Conservation (phyloP, 2,329 filamentous ascomycete species). For the Penicillium janthinellum region DNA sequence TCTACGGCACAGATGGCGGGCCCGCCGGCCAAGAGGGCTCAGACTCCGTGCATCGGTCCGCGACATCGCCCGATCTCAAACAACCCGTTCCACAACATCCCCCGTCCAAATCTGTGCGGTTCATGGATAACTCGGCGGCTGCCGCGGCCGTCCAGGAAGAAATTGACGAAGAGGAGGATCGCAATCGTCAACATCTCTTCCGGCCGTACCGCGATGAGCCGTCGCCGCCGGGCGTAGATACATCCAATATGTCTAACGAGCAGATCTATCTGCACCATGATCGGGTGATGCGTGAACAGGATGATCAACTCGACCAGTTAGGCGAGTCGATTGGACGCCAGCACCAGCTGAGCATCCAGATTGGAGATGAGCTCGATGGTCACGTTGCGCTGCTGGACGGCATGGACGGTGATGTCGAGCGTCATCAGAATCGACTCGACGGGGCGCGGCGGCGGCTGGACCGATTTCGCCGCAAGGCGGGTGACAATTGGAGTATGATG, state of each 20-base stretch:
- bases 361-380: conserved; percentile 90
- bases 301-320: conserved; percentile 85
- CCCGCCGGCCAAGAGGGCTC: conserved; percentile 61
- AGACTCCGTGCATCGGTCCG: conserved; percentile 6
- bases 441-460: conserved; percentile 73
- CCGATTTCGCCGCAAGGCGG: conserved; percentile 70
- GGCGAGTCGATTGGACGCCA: conserved; percentile 87
- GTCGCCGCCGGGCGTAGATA: conserved; percentile 49
- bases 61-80: conserved; percentile 45
- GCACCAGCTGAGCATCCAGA: conserved; percentile 90
- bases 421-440: conserved; percentile 75
- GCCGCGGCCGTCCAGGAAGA: conserved; percentile 33
- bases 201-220: conserved; percentile 62
- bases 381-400: conserved; percentile 90
- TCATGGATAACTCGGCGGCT: conserved; percentile 66
- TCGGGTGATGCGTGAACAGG: conserved; percentile 81
- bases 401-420: conserved; percentile 77
- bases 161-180: conserved; percentile 52
- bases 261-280: conserved; percentile 86
- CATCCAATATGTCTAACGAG: conserved; percentile 68
- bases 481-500: conserved; percentile 85
- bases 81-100: conserved; percentile 49
- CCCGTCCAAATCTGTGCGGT: conserved; percentile 76
- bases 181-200: conserved; percentile 62
- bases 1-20: conserved; percentile 64